Percentiles rank a stretch among this genome's conserved stretches.
Evolutionary conservation across 2,329 filamentous ascomycete genomes (phyloP).

Genomic region (Sporothrix euskadiensis): DNA sequence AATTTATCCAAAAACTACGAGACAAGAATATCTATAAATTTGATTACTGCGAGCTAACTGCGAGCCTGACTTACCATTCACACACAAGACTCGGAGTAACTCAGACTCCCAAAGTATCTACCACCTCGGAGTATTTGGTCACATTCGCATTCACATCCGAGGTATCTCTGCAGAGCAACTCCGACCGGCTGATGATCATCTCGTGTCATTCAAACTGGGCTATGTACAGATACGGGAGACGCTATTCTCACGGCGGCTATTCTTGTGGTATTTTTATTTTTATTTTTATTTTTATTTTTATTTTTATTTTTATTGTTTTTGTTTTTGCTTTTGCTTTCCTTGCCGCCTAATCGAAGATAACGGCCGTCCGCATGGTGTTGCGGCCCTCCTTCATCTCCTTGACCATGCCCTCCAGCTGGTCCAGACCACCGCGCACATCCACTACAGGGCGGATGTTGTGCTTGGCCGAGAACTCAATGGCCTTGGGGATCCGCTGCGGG

Average conservation of each 20-base stretch:
- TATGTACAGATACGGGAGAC: background rate
- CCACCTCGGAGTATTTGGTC: background rate
- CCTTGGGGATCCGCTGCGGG: slow-evolving; percentile 46
- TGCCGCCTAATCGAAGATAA: slow-evolving; percentile 24
- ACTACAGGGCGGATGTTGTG: slow-evolving; percentile 46
- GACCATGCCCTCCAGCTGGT: slow-evolving; percentile 44
- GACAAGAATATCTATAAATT: background rate
- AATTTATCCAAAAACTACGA: background rate
- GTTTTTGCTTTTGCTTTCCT: background rate
- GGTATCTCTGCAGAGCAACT: background rate
- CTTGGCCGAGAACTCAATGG: slow-evolving; percentile 46
- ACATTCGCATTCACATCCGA: background rate
- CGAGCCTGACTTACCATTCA: background rate
- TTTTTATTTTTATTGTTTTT: background rate
- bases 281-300: background rate
- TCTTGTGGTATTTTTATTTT: background rate
- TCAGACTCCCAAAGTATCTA: no score
- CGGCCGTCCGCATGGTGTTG: slow-evolving; percentile 24
- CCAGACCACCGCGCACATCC: slow-evolving; percentile 42
- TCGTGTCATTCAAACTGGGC: slow-evolving; percentile 12
- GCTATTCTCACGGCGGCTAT: background rate
- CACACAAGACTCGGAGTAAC: background rate
- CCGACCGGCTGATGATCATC: background rate
- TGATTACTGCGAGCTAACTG: no score
- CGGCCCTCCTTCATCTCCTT: slow-evolving; percentile 41